Evolutionary conservation across 179 eudicot species (phyloP).

Genomic region (Vitellaria paradoxa): DNA sequence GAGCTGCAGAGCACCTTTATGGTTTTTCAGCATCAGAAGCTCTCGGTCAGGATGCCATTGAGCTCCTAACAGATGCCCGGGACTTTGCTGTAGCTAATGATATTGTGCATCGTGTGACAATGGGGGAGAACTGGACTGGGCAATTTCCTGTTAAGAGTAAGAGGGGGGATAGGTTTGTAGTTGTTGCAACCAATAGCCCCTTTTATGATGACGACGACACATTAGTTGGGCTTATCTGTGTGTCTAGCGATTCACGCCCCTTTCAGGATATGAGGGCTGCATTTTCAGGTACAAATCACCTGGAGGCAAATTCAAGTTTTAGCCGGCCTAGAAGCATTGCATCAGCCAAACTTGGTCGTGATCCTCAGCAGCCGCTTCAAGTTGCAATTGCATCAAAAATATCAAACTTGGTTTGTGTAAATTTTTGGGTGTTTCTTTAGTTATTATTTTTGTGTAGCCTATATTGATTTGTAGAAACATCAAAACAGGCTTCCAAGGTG

Average conservation of each 20-base stretch:
- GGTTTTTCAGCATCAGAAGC: constrained; percentile 84
- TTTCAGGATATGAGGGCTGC: constrained; percentile 40
- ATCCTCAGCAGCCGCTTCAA: constrained; percentile 85
- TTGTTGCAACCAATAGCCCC: constrained; percentile 70
- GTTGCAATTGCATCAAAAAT: constrained; percentile 75
- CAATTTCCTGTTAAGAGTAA: constrained; percentile 71
- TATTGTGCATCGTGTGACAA: constrained; percentile 44
- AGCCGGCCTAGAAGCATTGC: constrained; percentile 42
- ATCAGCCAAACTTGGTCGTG: constrained; percentile 70
- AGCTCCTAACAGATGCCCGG: constrained; percentile 44
- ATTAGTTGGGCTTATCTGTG: constrained; percentile 71
- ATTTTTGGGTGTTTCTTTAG: constrained; percentile 9
- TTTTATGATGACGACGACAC: constrained; percentile 79
- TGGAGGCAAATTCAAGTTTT: constrained; percentile 37
- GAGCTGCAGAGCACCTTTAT: constrained; percentile 71
- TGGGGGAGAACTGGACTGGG: constrained; percentile 88
- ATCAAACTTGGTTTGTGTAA: constrained; percentile 65
- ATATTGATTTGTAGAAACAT: constrained; percentile 24
- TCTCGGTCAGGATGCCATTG: constrained; percentile 52
- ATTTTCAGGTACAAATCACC: constrained; percentile 22
- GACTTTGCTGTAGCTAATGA: constrained; percentile 43
- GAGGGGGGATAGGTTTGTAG: constrained; percentile 48
- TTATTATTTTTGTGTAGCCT: background rate
- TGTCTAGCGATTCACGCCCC: constrained; percentile 59
- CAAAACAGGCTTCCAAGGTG: constrained; percentile 71